Conservation (phyloP, 371 early-diverging fungal species). For the Circinella minor region DNA sequence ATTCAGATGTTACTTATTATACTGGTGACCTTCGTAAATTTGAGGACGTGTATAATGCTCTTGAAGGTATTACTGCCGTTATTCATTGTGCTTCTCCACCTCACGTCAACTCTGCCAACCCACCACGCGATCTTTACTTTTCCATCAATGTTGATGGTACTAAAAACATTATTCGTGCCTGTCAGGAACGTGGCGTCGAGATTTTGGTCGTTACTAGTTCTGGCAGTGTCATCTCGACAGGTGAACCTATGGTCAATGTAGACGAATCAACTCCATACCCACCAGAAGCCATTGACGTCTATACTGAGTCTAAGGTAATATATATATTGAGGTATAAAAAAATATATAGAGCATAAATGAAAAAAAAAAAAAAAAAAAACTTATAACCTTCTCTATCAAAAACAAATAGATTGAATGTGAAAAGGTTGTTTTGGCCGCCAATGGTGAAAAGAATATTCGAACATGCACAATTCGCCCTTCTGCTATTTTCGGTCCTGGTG, state of each 20-base stretch:
- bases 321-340: too few species aligned
- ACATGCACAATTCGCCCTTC: slow-evolving; percentile 88
- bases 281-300: slow-evolving; percentile 80
- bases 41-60: slow-evolving; percentile 67
- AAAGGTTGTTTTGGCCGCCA: slow-evolving; percentile 79
- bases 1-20: slow-evolving; percentile 63
- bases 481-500: slow-evolving; percentile 94
- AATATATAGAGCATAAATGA: too few species aligned
- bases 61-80: slow-evolving; percentile 73
- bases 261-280: slow-evolving; percentile 83
- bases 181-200: slow-evolving; percentile 66
- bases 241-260: slow-evolving; percentile 76
- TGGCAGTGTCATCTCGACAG: slow-evolving; percentile 89
- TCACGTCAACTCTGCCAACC: slow-evolving; percentile 89
- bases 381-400: too few species aligned
- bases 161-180: slow-evolving; percentile 80
- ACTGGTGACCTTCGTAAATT: slow-evolving; percentile 79
- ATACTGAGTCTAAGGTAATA: slow-evolving; percentile 87
- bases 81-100: slow-evolving; percentile 94
- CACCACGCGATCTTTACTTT: slow-evolving; percentile 74
- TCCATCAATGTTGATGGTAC: slow-evolving; percentile 93
- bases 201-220: slow-evolving; percentile 88
- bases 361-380: slow-evolving; percentile 16
- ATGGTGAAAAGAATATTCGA: slow-evolving; percentile 67
- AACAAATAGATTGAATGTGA: slow-evolving; percentile 74